Evolutionary conservation across 306 rosid species (phyloP).

Genomic region (Spatholobus suberectus): DNA sequence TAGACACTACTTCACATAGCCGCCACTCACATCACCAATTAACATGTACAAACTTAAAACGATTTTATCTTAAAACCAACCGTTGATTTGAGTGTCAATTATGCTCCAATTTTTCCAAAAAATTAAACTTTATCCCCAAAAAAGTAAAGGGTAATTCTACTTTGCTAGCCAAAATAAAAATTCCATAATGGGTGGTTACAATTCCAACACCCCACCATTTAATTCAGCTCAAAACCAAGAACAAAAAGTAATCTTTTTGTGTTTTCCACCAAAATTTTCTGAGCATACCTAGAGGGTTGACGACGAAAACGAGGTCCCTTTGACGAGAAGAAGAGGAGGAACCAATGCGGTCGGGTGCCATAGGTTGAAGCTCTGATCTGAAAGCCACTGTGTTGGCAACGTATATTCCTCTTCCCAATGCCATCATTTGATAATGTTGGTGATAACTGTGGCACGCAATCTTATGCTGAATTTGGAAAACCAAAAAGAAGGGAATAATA

Average conservation of each 20-base stretch:
- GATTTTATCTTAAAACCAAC: too few species aligned
- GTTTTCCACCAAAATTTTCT: background rate
- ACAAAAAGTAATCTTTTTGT: background rate
- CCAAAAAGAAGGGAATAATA: background rate
- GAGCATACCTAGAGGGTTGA: conserved; percentile 74
- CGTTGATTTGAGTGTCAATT: background rate
- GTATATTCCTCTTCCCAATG: conserved; percentile 53
- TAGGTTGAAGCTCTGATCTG: conserved; percentile 68
- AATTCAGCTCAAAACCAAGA: conserved; percentile 24
- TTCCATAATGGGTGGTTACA: background rate
- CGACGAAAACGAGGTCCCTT: conserved; percentile 87
- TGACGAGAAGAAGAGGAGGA: conserved; percentile 62
- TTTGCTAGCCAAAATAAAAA: background rate
- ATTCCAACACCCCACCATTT: conserved; percentile 37
- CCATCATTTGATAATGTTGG: conserved; percentile 49
- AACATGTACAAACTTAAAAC: too few species aligned
- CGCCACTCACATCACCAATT: conserved; percentile 19
- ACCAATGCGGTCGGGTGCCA: conserved; percentile 60
- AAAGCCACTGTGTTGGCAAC: conserved; percentile 58
- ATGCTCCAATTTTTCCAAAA: conserved; percentile 4
- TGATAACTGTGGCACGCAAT: conserved; percentile 27
- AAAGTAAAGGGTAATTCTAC: background rate
- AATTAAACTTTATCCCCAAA: conserved; percentile 4
- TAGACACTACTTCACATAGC: background rate
- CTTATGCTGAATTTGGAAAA: background rate